Evolutionary conservation across 2,329 filamentous ascomycete genomes (phyloP), one percentile per base, ranked within the genome.

Genomic region (Calonectria pauciramosa): DNA sequence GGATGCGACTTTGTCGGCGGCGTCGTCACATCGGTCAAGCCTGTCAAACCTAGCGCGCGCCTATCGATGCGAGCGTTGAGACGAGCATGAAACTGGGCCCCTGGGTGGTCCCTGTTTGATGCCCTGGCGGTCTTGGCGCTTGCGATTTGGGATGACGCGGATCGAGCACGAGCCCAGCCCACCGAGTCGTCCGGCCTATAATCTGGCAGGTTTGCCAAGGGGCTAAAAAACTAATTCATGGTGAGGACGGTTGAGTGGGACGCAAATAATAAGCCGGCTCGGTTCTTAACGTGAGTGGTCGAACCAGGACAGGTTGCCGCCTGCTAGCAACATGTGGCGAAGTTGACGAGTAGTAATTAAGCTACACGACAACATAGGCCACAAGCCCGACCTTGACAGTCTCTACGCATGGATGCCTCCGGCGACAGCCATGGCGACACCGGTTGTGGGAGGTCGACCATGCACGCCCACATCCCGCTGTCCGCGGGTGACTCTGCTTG

Each of bases 51-150:
- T 60, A 26, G 34, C 34, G 56, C 56, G 56, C 56, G 56, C 56
- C 56, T 60, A 60, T 60, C 23, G 34, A 60, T 7, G 23, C 34
- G n/a, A 16, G 30, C n/a, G 18, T 41, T 60, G 56, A 60, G 56
- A 60, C 56, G 34, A 38, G 56, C 56, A 60, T 60, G 56, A 60
- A 60, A 60, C 56, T 38, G 20, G 11, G 34, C 14, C 34, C n/a
- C n/a, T 60, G 56, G 56, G n/a, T 60, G 56, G n/a, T 38, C 56
- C 56, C 56, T 60, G 56, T 36, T 41, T 23, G 56, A 11, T n/a
- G 20, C 51, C 28, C 51, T 20, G 28, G 51, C 7, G 4, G 2
- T 16, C 34, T 41, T 28, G 56, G 34, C 34, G 36, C 56, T 28
- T 28, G 30, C 34, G 34, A 26, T 38, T 18, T 38, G n/a, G 56